Base-by-base conservation (phyloP, 306 rosid species). In the Casuarina cunninghamiana region DNA sequence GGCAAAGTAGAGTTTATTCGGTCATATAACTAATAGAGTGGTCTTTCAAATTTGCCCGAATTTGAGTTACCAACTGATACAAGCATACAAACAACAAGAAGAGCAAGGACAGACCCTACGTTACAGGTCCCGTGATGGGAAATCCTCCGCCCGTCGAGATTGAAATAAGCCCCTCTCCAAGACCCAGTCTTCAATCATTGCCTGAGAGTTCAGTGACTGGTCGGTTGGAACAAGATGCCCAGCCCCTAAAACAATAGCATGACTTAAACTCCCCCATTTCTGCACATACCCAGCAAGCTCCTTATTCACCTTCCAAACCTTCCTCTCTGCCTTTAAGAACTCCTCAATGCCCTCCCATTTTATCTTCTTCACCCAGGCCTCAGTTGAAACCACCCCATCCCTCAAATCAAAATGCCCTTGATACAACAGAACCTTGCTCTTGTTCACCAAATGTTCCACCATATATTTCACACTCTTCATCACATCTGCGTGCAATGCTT, bases 111-210 rank as follows among this genome's bases (percentile, higher is more conserved):
- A n/a, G n/a, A 0, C 54, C 71, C 10, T 26, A 10, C 2, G 6
- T 5, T 48, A 3, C 9, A 4, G 32, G 49, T 53, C 39, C 3
- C 37, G 5, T 72, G 46, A 53, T 3, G 19, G 35, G 9, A 35
- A 44, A 41, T 37, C 72, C 37, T 26, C 13, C 8, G 69, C 45
- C 13, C 57, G 12, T 10, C 2, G 71, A 77, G 38, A 49, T 53
- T 43, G 43, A 86, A 90, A 93, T 45, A 82, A 50, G 10, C 85
- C 91, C 53, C 15, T 83, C 39, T 81, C 88, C 80, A 91, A 74
- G 71, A 93, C 90, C 98, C 97, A 93, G 10, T 82, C 91, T 77
- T 93, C 91, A 6, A 91, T 91, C 98, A 93, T 91, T 19, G 84
- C 87, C 71, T 91, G 97, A 43, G 98, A 84, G 48, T 79, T 83